Evolutionary conservation across 371 early-diverging fungal genomes (phyloP).

Genomic region (Mortierella sp.): DNA sequence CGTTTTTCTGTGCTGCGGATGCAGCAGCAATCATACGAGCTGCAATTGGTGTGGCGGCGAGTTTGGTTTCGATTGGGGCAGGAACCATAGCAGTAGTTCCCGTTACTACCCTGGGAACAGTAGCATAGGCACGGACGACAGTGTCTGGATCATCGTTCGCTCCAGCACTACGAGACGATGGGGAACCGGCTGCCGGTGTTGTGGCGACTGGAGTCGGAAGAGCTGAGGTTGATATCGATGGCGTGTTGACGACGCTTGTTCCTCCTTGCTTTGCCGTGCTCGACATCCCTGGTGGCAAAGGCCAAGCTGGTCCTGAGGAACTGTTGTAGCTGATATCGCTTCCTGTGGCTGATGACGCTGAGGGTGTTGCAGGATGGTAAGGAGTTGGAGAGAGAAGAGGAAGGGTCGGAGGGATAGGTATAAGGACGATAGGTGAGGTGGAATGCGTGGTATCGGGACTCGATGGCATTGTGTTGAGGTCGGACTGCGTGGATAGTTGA

Average conservation of each 20-base stretch:
- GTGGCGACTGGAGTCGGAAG: neutral
- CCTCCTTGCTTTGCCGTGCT: neutral
- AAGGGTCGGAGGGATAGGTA: constrained; percentile 3
- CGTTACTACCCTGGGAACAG: neutral
- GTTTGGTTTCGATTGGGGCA: neutral
- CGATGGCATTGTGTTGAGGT: neutral
- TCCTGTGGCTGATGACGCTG: constrained; percentile 4
- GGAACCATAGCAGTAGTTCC: neutral
- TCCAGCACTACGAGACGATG: neutral
- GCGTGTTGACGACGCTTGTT: neutral
- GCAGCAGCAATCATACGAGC: constrained; percentile 3
- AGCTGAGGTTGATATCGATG: neutral
- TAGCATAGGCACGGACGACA: neutral
- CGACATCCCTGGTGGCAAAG: constrained; percentile 23
- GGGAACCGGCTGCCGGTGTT: neutral
- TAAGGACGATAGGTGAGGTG: neutral
- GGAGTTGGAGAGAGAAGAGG: neutral
- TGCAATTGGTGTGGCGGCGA: neutral
- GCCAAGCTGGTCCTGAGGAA: constrained; percentile 14
- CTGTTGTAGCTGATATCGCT: constrained; percentile 2
- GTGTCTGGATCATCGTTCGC: neutral
- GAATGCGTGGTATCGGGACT: neutral
- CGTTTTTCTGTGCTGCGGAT: neutral
- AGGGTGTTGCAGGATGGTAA: neutral
- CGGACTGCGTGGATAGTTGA: neutral